These are phyloP conservation scores for Kwoniella sp. DNA, from an alignment of 768 basidiomycete species.

Conservation along the genomic window DNA sequence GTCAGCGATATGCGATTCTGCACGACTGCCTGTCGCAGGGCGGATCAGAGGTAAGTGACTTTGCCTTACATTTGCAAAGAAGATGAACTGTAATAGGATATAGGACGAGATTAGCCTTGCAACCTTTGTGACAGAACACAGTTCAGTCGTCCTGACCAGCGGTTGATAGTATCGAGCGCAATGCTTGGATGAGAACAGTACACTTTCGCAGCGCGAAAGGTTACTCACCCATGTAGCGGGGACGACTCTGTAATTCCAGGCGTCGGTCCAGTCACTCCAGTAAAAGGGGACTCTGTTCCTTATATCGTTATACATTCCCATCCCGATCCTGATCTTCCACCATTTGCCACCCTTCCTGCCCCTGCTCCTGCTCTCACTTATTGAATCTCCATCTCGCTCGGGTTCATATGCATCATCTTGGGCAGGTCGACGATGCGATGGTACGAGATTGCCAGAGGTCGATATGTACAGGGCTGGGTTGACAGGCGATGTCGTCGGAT, in stretches of 20 bases:
- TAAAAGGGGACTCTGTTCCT: conserved; percentile 76
- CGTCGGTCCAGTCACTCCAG: conserved; percentile 82
- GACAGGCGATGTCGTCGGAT: conserved; percentile 24
- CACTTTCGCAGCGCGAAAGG: too few species aligned
- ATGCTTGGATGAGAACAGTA: too few species aligned
- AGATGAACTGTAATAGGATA: conserved; percentile 32
- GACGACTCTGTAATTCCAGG: conserved; percentile 86
- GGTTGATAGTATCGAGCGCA: too few species aligned
- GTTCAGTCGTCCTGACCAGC: too few species aligned
- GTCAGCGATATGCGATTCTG: conserved; percentile 55
- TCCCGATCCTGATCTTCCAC: conserved; percentile 30
- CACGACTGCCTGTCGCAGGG: neutral
- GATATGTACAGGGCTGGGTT: neutral
- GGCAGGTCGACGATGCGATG: neutral
- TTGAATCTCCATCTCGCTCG: neutral
- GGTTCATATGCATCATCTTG: neutral
- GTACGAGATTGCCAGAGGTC: neutral
- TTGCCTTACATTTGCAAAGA: conserved; percentile 41
- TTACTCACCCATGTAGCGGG: conserved; percentile 82
- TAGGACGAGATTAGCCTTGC: too few species aligned
- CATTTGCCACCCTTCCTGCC: conserved; percentile 2
- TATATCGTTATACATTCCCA: conserved; percentile 73
- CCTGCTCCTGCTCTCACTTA: too few species aligned
- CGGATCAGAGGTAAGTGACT: neutral
- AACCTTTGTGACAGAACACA: too few species aligned